These are phyloP conservation scores for Naganishia friedmannii DNA, from an alignment of 768 basidiomycete genomes.

Conservation along the genomic window DNA sequence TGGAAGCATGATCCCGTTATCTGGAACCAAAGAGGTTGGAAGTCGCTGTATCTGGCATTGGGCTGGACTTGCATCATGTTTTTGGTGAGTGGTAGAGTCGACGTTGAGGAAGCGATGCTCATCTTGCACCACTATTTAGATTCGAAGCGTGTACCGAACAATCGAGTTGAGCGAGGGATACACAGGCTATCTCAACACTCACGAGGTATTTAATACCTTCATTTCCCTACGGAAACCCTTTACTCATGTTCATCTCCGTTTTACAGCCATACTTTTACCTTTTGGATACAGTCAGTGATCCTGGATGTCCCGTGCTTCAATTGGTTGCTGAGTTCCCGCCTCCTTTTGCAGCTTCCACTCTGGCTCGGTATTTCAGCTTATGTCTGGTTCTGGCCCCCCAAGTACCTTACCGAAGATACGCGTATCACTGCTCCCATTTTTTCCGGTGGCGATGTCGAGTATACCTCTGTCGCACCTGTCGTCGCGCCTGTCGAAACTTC, in stretches of 20 bases:
- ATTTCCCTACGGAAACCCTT: neutral
- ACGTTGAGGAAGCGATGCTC: neutral
- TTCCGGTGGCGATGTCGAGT: neutral
- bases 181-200: conserved; percentile 48
- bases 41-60: conserved; percentile 47
- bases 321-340: neutral
- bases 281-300: conserved; percentile 41
- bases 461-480: neutral
- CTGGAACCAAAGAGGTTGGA: conserved; percentile 46
- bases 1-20: conserved; percentile 39
- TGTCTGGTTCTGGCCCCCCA: conserved; percentile 48
- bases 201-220: conserved; percentile 35
- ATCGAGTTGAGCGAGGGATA: conserved; percentile 49
- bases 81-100: conserved; percentile 29
- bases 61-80: conserved; percentile 52
- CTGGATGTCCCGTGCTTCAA: neutral
- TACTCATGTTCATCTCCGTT: neutral
- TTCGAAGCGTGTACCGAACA: conserved; percentile 49
- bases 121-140: conserved; percentile 3
- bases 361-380: conserved; percentile 46
- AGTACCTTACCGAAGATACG: conserved; percentile 40
- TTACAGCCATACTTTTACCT: conserved; percentile 43
- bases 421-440: neutral
- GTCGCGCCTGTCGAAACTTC: neutral
- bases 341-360: conserved; percentile 37